Conservation (phyloP, 1,284 basidiomycete genomes). For the Microbotryum saponariae region DNA sequence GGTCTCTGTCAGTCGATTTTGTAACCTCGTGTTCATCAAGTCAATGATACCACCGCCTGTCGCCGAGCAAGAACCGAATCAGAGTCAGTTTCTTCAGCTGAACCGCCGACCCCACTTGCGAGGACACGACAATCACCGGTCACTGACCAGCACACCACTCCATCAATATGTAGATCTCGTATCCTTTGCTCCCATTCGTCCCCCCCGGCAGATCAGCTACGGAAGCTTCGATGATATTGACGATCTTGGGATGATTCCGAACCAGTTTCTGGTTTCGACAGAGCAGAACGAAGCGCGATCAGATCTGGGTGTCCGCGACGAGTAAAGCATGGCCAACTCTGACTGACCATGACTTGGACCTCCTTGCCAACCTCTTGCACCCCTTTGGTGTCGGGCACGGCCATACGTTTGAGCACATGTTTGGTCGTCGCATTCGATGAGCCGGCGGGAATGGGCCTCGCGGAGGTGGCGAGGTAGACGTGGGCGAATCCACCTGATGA, state of each 20-base stretch:
- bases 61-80: too few relatives aligned
- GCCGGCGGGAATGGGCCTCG: slow-evolving; percentile 57
- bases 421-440: slow-evolving; percentile 50
- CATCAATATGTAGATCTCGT: slow-evolving; percentile 99
- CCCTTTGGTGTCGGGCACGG: slow-evolving; percentile 80
- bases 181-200: slow-evolving; percentile 54
- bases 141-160: slow-evolving; percentile 71
- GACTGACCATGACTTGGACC: slow-evolving; percentile 91
- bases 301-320: background rate
- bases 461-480: slow-evolving; percentile 88
- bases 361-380: slow-evolving; percentile 94
- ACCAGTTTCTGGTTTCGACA: slow-evolving; percentile 51
- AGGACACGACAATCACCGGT: background rate
- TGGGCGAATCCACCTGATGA: slow-evolving; percentile 89
- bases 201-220: slow-evolving; percentile 64
- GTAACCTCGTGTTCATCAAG: slow-evolving; percentile 93
- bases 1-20: slow-evolving; percentile 83
- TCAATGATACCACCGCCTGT: slow-evolving; percentile 92
- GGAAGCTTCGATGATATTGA: slow-evolving; percentile 83
- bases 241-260: slow-evolving; percentile 83
- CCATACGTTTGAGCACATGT: slow-evolving; percentile 95
- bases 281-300: background rate
- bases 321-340: background rate
- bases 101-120: too few relatives aligned
- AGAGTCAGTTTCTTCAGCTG: too few relatives aligned